A percentile compares a stretch with the other conserved stretches of the same genome.
These are phyloP conservation scores for Bacidia rubella DNA, from an alignment of 495 filamentous ascomycete genomes.

Conservation along the genomic window DNA sequence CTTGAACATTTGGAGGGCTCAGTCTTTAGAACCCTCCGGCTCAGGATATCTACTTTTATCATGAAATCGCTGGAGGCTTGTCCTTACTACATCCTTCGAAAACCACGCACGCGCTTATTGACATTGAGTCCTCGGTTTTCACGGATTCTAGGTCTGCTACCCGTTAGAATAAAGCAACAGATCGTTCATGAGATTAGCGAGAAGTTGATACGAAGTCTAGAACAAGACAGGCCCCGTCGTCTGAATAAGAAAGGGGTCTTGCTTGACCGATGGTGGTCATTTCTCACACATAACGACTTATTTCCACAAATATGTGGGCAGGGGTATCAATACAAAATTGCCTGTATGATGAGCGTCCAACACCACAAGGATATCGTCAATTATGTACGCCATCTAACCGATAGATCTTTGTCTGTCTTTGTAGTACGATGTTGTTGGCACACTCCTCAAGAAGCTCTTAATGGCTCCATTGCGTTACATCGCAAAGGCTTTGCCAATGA, in stretches of 20 bases:
- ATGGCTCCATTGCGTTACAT: not conserved
- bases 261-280: not conserved
- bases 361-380: not conserved
- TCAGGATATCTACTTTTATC: not conserved
- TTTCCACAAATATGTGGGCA: not conserved
- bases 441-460: not conserved
- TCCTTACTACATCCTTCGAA: not conserved
- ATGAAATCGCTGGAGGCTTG: not conserved
- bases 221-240: too few relatives aligned
- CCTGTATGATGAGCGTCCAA: not conserved
- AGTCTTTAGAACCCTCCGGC: not conserved
- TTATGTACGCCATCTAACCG: conserved; percentile 6
- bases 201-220: not conserved
- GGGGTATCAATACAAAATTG: not conserved
- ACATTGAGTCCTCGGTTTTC: too few relatives aligned
- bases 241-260: too few relatives aligned
- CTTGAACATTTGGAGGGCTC: not conserved
- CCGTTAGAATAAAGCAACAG: not conserved
- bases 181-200: not conserved
- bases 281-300: not conserved
- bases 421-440: conserved; percentile 5
- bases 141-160: not conserved
- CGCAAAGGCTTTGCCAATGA: not conserved
- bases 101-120: too few relatives aligned
- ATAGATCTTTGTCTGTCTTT: conserved; percentile 4